Conservation (phyloP, 805 yeast genomes). For the Lipomyces oligophaga region DNA sequence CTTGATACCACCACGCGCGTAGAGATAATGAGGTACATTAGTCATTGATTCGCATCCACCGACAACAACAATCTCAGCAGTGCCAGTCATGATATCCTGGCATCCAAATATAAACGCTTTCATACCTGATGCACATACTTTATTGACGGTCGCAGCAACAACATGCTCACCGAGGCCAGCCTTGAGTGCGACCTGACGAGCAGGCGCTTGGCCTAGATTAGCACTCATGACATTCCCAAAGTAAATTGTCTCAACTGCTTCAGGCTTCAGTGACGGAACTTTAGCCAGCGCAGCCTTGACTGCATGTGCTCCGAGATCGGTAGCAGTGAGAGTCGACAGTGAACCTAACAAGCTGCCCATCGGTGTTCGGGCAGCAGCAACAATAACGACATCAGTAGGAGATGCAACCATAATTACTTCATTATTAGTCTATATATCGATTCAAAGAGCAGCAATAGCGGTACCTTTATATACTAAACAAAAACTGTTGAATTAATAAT, state of each 20-base stretch:
- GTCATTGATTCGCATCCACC: constrained; percentile 98
- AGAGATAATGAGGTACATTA: constrained; percentile 80
- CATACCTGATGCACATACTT: constrained; percentile 94
- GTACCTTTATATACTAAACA: too few relatives aligned
- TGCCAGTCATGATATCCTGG: constrained; percentile 73
- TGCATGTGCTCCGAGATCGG: constrained; percentile 89
- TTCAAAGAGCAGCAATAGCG: too few relatives aligned
- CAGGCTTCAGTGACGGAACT: constrained; percentile 74
- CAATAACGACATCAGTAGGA: constrained; percentile 65
- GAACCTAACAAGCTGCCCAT: constrained; percentile 91
- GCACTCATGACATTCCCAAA: constrained; percentile 92
- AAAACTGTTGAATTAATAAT: too few relatives aligned
- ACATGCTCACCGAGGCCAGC: constrained; percentile 79
- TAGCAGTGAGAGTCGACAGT: constrained; percentile 67
- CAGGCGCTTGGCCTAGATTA: constrained; percentile 93
- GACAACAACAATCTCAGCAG: constrained; percentile 64
- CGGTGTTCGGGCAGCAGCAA: constrained; percentile 90
- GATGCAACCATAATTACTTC: constrained; percentile 23
- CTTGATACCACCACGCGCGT: constrained; percentile 83
- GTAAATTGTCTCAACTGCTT: constrained; percentile 77
- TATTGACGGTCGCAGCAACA: constrained; percentile 85
- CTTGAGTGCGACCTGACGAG: constrained; percentile 88
- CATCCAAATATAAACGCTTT: constrained; percentile 85
- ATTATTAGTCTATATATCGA: neutral
- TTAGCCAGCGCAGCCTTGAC: constrained; percentile 87